Conservation (phyloP, 202 grass and related monocot species). For the Bolboschoenoplectus hybrid region DNA sequence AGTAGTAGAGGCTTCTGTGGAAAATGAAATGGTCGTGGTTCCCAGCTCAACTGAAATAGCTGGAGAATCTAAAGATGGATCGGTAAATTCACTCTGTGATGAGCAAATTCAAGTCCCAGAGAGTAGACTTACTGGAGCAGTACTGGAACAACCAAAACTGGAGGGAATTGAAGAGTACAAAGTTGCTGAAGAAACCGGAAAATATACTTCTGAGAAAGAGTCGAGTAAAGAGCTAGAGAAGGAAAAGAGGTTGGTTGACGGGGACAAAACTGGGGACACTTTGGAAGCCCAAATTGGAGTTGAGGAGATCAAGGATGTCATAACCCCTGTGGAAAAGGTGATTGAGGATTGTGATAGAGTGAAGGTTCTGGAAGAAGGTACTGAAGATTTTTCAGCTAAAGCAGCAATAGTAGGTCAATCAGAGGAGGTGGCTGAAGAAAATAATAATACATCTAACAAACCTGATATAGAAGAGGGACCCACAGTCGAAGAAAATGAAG, state of each 20-base stretch:
- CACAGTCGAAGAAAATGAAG: slow-evolving; percentile 40
- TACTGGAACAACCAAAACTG: slow-evolving; percentile 11
- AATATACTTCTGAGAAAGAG: slow-evolving; percentile 13
- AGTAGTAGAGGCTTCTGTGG: slow-evolving; percentile 17
- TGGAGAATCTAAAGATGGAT: slow-evolving; percentile 28
- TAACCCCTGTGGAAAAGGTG: not conserved
- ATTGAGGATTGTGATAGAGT: not conserved
- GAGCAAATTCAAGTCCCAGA: slow-evolving; percentile 6
- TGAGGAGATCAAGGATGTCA: slow-evolving; percentile 4
- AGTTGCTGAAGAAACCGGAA: not conserved
- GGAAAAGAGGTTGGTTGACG: slow-evolving; percentile 9
- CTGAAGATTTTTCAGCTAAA: not conserved
- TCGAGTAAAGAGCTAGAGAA: not conserved
- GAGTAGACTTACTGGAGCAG: slow-evolving; percentile 2
- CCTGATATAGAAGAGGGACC: slow-evolving; percentile 39
- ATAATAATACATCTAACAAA: not conserved
- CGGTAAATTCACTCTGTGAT: not conserved
- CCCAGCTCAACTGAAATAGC: slow-evolving; percentile 17
- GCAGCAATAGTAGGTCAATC: not conserved
- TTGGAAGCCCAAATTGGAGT: not conserved
- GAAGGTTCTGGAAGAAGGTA: slow-evolving; percentile 1
- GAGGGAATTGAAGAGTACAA: slow-evolving; percentile 7
- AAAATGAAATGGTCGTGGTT: not conserved
- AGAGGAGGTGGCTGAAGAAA: not conserved
- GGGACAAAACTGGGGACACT: slow-evolving; percentile 2